phyloP scores from a whole-genome alignment of 441 rosid species.

The Arabidopsis lyrata region DNA sequence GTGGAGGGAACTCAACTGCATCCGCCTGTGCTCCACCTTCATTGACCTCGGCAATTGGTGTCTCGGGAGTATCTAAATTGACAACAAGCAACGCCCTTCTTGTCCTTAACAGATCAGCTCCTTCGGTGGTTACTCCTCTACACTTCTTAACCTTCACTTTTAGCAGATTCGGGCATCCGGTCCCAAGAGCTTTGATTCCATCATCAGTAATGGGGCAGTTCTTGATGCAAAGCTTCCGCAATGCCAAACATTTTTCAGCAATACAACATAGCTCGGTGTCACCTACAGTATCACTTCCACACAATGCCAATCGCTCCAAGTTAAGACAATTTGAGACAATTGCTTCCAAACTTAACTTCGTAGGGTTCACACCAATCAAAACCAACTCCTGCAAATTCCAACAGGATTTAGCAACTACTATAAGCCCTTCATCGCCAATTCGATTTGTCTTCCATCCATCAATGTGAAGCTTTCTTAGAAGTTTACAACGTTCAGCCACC shows the following conservation, averaged over 20 bases:
- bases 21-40: slow-evolving; percentile 62
- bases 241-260: slow-evolving; percentile 65
- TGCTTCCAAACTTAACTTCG: slow-evolving; percentile 47
- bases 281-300: slow-evolving; percentile 82
- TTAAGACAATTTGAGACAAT: slow-evolving; percentile 68
- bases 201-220: slow-evolving; percentile 2
- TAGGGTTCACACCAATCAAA: not conserved
- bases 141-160: slow-evolving; percentile 88
- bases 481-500: slow-evolving; percentile 63
- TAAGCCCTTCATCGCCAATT: not conserved
- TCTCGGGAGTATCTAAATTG: slow-evolving; percentile 48
- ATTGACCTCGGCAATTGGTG: slow-evolving; percentile 58
- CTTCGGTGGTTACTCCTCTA: slow-evolving; percentile 64
- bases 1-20: slow-evolving; percentile 54
- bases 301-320: slow-evolving; percentile 78
- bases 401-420: not conserved
- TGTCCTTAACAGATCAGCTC: slow-evolving; percentile 62
- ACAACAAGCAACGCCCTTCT: slow-evolving; percentile 60
- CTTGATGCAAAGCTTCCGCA: slow-evolving; percentile 64
- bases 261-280: slow-evolving; percentile 69
- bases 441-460: slow-evolving; percentile 61
- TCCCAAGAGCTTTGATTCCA: slow-evolving; percentile 64
- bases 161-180: slow-evolving; percentile 75
- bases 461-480: slow-evolving; percentile 75
- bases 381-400: slow-evolving; percentile 22